Conservation (phyloP, 768 basidiomycete species). For the Boletellus sp. region DNA sequence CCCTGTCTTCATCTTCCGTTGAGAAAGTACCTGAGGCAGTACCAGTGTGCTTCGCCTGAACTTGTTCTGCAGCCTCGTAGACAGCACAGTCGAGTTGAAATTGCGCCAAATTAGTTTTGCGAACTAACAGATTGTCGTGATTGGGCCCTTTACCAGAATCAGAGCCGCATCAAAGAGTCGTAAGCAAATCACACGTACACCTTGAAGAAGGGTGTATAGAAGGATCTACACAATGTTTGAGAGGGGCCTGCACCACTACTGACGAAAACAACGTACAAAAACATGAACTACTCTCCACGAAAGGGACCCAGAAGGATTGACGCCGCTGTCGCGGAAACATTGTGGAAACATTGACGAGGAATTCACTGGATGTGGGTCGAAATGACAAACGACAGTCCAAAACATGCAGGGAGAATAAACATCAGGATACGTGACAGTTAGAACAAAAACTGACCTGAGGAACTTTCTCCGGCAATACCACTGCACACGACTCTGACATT, state of each 20-base stretch:
- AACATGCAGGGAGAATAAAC: background rate
- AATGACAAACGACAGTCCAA: background rate
- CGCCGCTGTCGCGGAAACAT: background rate
- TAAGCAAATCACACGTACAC: constrained; percentile 15
- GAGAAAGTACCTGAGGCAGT: background rate
- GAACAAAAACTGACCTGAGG: constrained; percentile 11
- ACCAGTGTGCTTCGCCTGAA: background rate
- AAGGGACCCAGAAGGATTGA: constrained; percentile 17
- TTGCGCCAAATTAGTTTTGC: constrained; percentile 16
- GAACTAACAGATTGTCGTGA: constrained; percentile 7
- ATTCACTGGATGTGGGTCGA: constrained; percentile 6
- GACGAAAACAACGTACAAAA: constrained; percentile 16
- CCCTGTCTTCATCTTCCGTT: background rate
- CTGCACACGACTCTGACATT: constrained; percentile 7
- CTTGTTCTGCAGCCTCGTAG: background rate
- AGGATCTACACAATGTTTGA: constrained; percentile 1
- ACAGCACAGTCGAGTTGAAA: constrained; percentile 1
- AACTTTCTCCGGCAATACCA: constrained; percentile 18
- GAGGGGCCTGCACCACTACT: background rate
- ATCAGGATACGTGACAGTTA: background rate
- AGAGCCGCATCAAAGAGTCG: background rate
- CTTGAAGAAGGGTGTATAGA: background rate
- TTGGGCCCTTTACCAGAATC: constrained; percentile 19
- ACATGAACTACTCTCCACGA: constrained; percentile 18
- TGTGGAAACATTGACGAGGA: constrained; percentile 3